Evolutionary conservation across 2,329 filamentous ascomycete genomes (phyloP).

Genomic region (Phaeosphaeria sp.): DNA sequence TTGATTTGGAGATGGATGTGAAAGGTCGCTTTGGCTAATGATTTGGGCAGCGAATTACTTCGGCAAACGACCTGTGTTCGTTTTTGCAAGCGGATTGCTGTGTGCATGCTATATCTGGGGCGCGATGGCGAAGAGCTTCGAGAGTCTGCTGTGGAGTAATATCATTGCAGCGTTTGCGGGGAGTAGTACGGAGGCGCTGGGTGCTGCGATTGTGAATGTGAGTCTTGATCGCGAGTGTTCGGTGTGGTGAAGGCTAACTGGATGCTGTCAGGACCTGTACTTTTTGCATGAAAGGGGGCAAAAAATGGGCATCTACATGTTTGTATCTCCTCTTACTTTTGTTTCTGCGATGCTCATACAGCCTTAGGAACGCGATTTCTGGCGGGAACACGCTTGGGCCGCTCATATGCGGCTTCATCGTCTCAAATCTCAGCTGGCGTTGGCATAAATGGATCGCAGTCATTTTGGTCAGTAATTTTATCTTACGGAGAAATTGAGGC

Average conservation of each 20-base stretch:
- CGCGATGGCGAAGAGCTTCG: slow-evolving; percentile 50
- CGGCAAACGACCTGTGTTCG: slow-evolving; percentile 57
- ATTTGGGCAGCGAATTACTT: slow-evolving; percentile 31
- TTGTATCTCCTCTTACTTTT: background rate
- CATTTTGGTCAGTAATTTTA: slow-evolving; percentile 15
- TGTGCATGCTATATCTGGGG: slow-evolving; percentile 57
- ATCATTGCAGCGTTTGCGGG: slow-evolving; percentile 56
- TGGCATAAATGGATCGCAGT: slow-evolving; percentile 49
- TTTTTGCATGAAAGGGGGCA: slow-evolving; percentile 44
- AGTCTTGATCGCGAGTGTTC: background rate
- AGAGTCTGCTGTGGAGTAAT: slow-evolving; percentile 54
- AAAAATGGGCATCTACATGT: slow-evolving; percentile 48
- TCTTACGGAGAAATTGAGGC: background rate
- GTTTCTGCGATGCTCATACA: background rate
- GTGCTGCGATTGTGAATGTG: slow-evolving; percentile 48
- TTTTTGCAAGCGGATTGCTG: slow-evolving; percentile 54
- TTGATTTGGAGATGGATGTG: background rate
- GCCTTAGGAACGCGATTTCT: slow-evolving; percentile 36
- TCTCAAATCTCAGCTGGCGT: slow-evolving; percentile 45
- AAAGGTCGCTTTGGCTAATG: background rate
- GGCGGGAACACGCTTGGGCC: slow-evolving; percentile 50
- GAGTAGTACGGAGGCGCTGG: slow-evolving; percentile 54
- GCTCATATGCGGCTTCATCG: slow-evolving; percentile 49
- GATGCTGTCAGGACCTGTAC: slow-evolving; percentile 21
- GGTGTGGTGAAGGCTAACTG: background rate